Evolutionary conservation across 2,329 filamentous ascomycete genomes (phyloP).

Genomic region (Botrytis porri): DNA sequence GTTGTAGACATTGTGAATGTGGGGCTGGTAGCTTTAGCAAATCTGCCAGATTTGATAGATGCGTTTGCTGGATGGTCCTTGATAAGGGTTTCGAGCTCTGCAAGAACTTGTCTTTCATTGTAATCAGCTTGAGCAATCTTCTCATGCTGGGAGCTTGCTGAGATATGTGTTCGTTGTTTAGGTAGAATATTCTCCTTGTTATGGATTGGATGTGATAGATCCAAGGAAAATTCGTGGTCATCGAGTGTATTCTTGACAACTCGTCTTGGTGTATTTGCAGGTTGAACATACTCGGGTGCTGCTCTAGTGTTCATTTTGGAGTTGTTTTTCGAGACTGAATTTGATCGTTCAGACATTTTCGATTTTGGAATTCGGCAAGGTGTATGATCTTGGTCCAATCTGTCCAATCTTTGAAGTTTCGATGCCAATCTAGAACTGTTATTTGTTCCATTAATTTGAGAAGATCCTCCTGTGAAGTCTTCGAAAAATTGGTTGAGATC

Average conservation of each 20-base stretch:
- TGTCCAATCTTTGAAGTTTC: conserved; percentile 27
- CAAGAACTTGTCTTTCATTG: conserved; percentile 14
- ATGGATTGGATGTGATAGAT: background rate
- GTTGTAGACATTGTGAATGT: conserved; percentile 16
- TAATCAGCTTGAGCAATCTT: conserved; percentile 7
- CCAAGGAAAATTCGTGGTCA: conserved; percentile 8
- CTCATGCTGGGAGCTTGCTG: background rate
- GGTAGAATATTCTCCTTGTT: conserved; percentile 30
- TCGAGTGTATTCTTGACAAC: conserved; percentile 13
- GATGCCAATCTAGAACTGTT: conserved; percentile 2
- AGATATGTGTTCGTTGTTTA: conserved; percentile 14
- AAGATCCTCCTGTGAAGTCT: conserved; percentile 45
- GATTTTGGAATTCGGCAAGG: conserved; percentile 3
- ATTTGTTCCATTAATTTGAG: conserved; percentile 14
- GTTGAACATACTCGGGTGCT: conserved; percentile 5
- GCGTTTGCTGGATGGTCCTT: conserved; percentile 10
- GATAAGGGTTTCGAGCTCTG: conserved; percentile 15
- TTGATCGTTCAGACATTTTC: conserved; percentile 6
- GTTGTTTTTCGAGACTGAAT: background rate
- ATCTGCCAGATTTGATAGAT: background rate
- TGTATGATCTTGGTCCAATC: conserved; percentile 29
- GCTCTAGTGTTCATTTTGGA: conserved; percentile 6
- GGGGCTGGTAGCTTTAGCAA: conserved; percentile 8
- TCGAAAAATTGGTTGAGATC: conserved; percentile 47
- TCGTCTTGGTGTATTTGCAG: conserved; percentile 15